Percentiles rank a stretch among this genome's conserved stretches.
Evolutionary conservation across 1,284 basidiomycete genomes (phyloP).

Genomic region (Tranzscheliella williamsii): DNA sequence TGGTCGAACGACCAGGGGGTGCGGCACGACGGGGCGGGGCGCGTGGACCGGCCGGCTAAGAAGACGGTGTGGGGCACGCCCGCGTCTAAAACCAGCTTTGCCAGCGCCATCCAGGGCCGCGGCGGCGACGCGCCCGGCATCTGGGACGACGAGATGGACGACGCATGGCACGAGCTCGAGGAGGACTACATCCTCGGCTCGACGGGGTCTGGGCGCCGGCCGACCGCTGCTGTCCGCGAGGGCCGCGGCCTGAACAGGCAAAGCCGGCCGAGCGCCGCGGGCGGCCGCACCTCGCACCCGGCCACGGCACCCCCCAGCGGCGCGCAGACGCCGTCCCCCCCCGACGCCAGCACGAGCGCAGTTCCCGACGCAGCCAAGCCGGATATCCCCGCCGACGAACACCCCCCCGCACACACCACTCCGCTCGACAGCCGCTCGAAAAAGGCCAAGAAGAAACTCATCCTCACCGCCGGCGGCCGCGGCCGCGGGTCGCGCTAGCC

Average conservation of each 20-base stretch:
- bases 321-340: neutral
- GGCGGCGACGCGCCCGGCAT: conserved; percentile 12
- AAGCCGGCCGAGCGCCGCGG: neutral
- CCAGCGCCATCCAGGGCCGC: conserved; percentile 29
- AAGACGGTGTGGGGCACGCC: conserved; percentile 60
- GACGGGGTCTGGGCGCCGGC: conserved; percentile 16
- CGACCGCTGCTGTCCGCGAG: conserved; percentile 12
- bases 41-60: conserved; percentile 3
- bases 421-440: conserved; percentile 3
- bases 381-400: neutral
- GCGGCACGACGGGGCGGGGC: neutral
- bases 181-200: conserved; percentile 54
- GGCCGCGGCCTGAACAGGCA: conserved; percentile 23
- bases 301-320: neutral
- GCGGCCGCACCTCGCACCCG: neutral
- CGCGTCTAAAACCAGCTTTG: conserved; percentile 38
- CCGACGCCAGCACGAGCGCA: neutral
- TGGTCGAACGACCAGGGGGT: conserved; percentile 17
- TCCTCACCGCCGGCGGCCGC: conserved; percentile 53
- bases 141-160: conserved; percentile 49
- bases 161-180: conserved; percentile 58
- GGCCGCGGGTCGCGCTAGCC: conserved; percentile 38
- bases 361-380: neutral
- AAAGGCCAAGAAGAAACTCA: conserved; percentile 56
- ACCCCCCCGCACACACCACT: neutral